phyloP scores from a whole-genome alignment of 768 basidiomycete genomes.

The Panellus pusillus region DNA sequence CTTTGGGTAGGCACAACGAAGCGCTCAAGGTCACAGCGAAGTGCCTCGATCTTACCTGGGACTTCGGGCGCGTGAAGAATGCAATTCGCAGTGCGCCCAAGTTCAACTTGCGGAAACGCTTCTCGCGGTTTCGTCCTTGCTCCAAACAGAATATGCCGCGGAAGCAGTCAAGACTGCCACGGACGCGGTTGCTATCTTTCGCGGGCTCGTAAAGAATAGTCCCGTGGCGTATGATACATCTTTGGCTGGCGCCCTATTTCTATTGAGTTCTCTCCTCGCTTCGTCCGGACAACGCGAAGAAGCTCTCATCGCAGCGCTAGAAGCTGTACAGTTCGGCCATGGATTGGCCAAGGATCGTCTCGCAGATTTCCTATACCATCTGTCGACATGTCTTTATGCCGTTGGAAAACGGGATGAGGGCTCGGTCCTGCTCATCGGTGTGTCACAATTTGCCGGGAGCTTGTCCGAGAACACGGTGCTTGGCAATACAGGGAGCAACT shows the following conservation, averaged over 20 bases:
- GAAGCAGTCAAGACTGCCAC: background rate
- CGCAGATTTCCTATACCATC: conserved; percentile 9
- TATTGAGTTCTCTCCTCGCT: conserved; percentile 9
- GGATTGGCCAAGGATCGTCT: conserved; percentile 8
- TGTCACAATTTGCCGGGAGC: conserved; percentile 8
- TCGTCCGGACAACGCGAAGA: conserved; percentile 1
- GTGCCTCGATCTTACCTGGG: conserved; percentile 4
- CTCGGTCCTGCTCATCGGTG: conserved; percentile 5
- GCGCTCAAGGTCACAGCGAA: background rate
- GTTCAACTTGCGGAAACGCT: conserved; percentile 14
- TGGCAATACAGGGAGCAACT: conserved; percentile 19
- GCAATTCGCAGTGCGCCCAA: background rate
- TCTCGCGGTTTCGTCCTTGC: conserved; percentile 6
- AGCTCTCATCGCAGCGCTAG: conserved; percentile 7
- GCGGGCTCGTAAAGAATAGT: background rate
- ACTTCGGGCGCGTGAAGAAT: background rate
- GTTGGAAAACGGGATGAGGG: conserved; percentile 4
- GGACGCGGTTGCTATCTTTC: conserved; percentile 13
- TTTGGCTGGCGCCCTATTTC: conserved; percentile 3
- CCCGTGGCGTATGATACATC: background rate
- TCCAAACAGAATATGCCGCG: background rate
- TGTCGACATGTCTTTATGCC: conserved; percentile 9
- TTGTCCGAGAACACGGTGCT: conserved; percentile 2
- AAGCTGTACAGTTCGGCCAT: conserved; percentile 3
- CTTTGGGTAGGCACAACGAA: background rate